Percentiles rank a stretch among this genome's conserved stretches.
Evolutionary conservation across 768 basidiomycete genomes (phyloP).

Genomic region (Leucocoprinus leucothites): DNA sequence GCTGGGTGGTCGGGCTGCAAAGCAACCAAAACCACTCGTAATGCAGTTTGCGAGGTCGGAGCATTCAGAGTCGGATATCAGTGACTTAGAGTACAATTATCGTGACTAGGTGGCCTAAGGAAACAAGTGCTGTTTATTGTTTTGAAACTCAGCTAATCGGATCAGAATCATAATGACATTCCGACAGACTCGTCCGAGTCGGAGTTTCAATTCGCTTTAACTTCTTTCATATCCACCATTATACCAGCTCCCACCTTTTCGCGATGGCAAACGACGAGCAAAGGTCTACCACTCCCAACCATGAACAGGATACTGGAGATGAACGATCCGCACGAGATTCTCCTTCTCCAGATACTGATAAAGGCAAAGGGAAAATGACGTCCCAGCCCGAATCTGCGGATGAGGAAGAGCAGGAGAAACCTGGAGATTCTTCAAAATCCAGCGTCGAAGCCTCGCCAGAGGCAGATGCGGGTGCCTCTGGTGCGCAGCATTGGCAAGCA

Average conservation of each 20-base stretch:
- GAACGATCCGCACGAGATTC: not conserved
- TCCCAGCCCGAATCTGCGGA: not conserved
- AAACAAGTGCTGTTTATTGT: no score
- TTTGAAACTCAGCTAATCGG: no score
- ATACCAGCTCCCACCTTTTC: no score
- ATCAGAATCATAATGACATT: no score
- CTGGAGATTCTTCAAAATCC: not conserved
- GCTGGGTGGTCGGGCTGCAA: slow-evolving; percentile 1
- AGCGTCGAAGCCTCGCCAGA: not conserved
- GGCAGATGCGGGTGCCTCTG: not conserved
- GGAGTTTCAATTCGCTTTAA: no score
- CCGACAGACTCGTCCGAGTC: no score
- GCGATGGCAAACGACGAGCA: no score
- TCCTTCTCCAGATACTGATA: not conserved
- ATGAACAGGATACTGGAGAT: not conserved
- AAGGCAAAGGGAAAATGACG: slow-evolving; percentile 6
- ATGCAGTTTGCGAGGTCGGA: slow-evolving; percentile 4
- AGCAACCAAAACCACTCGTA: slow-evolving; percentile 2
- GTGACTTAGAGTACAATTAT: not conserved
- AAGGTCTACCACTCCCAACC: no score
- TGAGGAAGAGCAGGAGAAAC: not conserved
- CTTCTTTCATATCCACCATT: no score
- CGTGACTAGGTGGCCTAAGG: not conserved
- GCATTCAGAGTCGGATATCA: not conserved
- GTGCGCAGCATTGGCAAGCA: slow-evolving; percentile 64